Evolutionary conservation across 192 early-diverging fungal genomes (phyloP), one percentile per base, ranked within the genome.

Genomic region (Linnemannia zychae): DNA sequence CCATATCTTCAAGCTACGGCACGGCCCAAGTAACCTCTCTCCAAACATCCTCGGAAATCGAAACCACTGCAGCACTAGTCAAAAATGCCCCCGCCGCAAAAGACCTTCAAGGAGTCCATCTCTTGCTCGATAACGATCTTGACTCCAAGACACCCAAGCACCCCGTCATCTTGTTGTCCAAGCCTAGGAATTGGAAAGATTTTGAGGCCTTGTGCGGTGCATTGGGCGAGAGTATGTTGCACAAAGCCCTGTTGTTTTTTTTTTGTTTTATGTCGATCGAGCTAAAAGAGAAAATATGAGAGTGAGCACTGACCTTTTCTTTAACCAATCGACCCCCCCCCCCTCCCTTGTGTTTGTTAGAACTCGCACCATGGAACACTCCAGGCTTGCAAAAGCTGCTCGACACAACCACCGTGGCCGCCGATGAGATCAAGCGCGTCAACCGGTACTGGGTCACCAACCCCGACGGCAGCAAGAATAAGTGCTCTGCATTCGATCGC

Each of bases 71-170:
- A 71, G 3, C 37, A 3, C 34, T 40, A 1, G 17, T 68, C 17
- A 9, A 20, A 0, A 40, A 75, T 33, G 81, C 76, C 2, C 81
- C 81, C 9, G 69, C 75, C 20, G 81, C 81, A 7, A 70, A 66
- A 5, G 52, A 57, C 15, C 18, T 78, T 13, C 67, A 53, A 18
- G 77, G 82, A 7, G 60, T 53, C 0, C 77, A 79, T 66, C 57
- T 84, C 31, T 48, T 84, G 47, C 46, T 79, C 24, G 73, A 79
- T 5, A 84, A 84, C 37, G 77, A 84, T 67, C 52, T 84, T 33
- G 82, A 84, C 46, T 40, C 69, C 17, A 34, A 20, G 33, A 84
- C 76, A 3, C 72, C 76, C 33, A 75, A 84, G 34, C 31, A 63
- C 40, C 66, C 82, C 7, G 46, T 84, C 31, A 71, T 84, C 37